Percentiles rank a stretch among this genome's conserved stretches.
These are phyloP conservation scores for Stylonectria norvegica DNA, from an alignment of 2,329 filamentous ascomycete genomes.

Conservation along the genomic window DNA sequence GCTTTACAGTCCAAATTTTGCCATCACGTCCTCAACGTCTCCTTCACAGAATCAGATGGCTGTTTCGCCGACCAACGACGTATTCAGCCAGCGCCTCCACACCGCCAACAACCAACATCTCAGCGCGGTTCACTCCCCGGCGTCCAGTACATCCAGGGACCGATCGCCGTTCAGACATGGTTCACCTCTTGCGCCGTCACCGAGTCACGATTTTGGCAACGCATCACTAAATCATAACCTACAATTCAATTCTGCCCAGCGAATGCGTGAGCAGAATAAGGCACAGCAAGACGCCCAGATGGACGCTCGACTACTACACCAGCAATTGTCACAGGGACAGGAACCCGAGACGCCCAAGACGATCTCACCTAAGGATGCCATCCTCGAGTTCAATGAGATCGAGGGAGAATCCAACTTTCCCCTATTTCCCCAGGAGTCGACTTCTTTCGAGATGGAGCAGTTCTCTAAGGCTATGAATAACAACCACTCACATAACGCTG, in stretches of 20 bases:
- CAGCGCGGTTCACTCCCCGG: constrained; percentile 52
- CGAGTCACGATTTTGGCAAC: constrained; percentile 41
- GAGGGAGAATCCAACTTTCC: constrained; percentile 69
- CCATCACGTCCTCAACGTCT: constrained; percentile 55
- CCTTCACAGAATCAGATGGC: constrained; percentile 45
- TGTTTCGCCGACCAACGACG: constrained; percentile 49
- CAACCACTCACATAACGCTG: constrained; percentile 14
- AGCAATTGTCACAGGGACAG: constrained; percentile 38
- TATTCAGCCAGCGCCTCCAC: constrained; percentile 74
- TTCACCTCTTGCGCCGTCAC: constrained; percentile 55
- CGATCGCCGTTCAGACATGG: constrained; percentile 78
- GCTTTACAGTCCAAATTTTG: constrained; percentile 70
- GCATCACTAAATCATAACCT: constrained; percentile 16
- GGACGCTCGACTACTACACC: constrained; percentile 47
- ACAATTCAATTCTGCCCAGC: constrained; percentile 52
- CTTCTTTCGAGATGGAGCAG: constrained; percentile 42
- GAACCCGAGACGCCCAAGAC: constrained; percentile 65
- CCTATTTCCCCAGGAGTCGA: constrained; percentile 64
- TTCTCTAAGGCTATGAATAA: constrained; percentile 34
- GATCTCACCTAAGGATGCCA: constrained; percentile 89
- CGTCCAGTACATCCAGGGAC: constrained; percentile 53
- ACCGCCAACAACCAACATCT: constrained; percentile 74
- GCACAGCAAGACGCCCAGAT: constrained; percentile 59
- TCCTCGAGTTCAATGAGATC: constrained; percentile 77
- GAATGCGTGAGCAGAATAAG: constrained; percentile 59